phyloP scores from a whole-genome alignment of 306 rosid species.

The Prunus kanzakura region DNA sequence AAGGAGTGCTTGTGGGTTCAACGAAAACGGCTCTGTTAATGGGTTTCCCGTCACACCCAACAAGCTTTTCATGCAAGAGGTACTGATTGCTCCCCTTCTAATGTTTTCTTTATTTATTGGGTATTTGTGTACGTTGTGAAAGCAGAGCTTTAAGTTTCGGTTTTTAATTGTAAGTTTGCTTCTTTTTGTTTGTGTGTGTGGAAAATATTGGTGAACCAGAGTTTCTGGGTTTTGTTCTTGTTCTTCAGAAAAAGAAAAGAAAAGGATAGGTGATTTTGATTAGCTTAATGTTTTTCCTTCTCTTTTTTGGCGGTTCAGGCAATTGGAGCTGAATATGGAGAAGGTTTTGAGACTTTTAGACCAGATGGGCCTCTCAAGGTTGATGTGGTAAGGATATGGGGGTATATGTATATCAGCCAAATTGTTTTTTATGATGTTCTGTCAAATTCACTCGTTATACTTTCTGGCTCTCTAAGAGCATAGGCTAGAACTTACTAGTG shows the following conservation, averaged over 20 bases:
- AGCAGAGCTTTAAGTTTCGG: background rate
- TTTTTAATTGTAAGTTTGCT: conserved; percentile 14
- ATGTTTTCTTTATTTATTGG: conserved; percentile 1
- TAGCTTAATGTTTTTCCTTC: background rate
- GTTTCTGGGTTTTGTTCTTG: background rate
- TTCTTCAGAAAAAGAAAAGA: too few species aligned
- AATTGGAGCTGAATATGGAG: conserved; percentile 99
- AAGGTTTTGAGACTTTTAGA: conserved; percentile 96
- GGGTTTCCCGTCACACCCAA: conserved; percentile 63
- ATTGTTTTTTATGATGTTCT: background rate
- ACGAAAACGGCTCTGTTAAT: conserved; percentile 49
- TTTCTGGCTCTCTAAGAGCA: conserved; percentile 3
- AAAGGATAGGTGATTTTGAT: background rate
- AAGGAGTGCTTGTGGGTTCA: conserved; percentile 58
- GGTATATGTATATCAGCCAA: background rate
- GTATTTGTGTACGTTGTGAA: background rate
- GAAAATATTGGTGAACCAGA: conserved; percentile 18
- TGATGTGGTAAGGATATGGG: conserved; percentile 71
- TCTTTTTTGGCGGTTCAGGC: conserved; percentile 48
- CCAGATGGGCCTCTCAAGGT: conserved; percentile 88
- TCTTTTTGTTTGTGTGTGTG: background rate
- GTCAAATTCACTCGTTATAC: conserved; percentile 1
- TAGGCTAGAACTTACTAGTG: conserved; percentile 25
- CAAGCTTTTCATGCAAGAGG: conserved; percentile 89
- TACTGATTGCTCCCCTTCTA: conserved; percentile 22